Evolutionary conservation across 2,329 filamentous ascomycete species (phyloP).

Genomic region (Hymenoscyphus infarciens): DNA sequence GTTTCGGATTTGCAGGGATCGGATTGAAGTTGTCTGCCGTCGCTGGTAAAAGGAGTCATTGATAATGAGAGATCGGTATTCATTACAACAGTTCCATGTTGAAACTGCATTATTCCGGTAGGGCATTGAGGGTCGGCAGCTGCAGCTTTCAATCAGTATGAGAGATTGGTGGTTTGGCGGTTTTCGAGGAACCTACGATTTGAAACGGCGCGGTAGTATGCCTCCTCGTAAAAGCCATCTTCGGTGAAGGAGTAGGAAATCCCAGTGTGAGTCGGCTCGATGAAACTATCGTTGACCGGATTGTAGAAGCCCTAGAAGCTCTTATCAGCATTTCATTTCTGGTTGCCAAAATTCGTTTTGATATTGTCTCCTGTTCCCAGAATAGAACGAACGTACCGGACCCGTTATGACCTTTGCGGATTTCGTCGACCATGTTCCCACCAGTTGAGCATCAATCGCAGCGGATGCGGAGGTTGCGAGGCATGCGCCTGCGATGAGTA

Average conservation of each 20-base stretch:
- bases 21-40: conserved; percentile 65
- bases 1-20: conserved; percentile 54
- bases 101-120: conserved; percentile 66
- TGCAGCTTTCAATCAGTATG: conserved; percentile 33
- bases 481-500: conserved; percentile 35
- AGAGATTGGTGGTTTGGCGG: background rate
- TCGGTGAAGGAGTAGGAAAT: conserved; percentile 72
- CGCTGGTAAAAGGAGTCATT: conserved; percentile 58
- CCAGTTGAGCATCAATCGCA: conserved; percentile 46
- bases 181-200: conserved; percentile 52
- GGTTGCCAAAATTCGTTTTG: conserved; percentile 8
- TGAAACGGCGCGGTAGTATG: conserved; percentile 64
- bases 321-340: conserved; percentile 17
- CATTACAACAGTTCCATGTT: conserved; percentile 62
- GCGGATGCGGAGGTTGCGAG: conserved; percentile 36
- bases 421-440: conserved; percentile 72
- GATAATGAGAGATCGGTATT: conserved; percentile 54
- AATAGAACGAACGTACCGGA: conserved; percentile 50
- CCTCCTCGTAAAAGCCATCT: conserved; percentile 65
- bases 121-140: conserved; percentile 59
- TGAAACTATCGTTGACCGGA: conserved; percentile 59
- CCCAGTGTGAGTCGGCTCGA: conserved; percentile 63
- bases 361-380: conserved; percentile 21
- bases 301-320: conserved; percentile 62
- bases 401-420: conserved; percentile 66